Base-by-base conservation (phyloP, 2,329 filamentous ascomycete genomes). In the Xylariaceae sp. region DNA sequence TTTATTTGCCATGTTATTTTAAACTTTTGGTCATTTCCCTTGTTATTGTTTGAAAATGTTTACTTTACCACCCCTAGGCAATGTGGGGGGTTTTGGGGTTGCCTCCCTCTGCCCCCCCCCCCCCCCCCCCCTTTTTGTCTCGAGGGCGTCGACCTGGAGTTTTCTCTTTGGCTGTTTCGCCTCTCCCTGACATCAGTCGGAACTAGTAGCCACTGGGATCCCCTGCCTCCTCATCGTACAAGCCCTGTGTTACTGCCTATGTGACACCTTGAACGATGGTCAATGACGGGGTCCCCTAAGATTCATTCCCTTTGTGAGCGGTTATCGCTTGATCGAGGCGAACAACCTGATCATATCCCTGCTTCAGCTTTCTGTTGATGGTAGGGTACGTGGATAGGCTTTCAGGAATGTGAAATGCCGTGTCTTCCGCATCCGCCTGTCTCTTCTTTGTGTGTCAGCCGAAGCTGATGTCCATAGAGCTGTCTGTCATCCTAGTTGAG, bases 201-300 rank as follows among this genome's bases (percentile, higher is more conserved):
- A 42, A 37, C 10, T 3, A 23, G 10, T 15, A 23, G 30, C 39
- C 11, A 45, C 27, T 35, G 50, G 30, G 13, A 23, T 23, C 11
- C 7, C 35, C 18, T 37, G n/a, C n/a, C 11, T 32, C 18, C 6
- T 27, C n/a, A 16, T 44, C 29, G n/a, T 32, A 51, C 37, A 47
- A 16, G 15, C 51, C 29, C 32, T 13, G 8, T n/a, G n/a, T n/a
- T n/a, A n/a, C n/a, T n/a, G n/a, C n/a, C 24, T 35, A 13, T 21
- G 47, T 55, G 43, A 46, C 18, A 48, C 47, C 21, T 39, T 3
- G 27, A 21, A 16, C 27, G 18, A 32, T 7, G 42, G 32, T 37
- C 10, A 41, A 23, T 37, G 39, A 18, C 32, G 29, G 27, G 13
- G 8, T 15, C 27, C n/a, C n/a, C n/a, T 16, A 16, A 21, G 24